Evolutionary conservation across 805 yeast species (phyloP), one percentile per base, ranked within the genome.

Genomic region (Pichia nakasei): DNA sequence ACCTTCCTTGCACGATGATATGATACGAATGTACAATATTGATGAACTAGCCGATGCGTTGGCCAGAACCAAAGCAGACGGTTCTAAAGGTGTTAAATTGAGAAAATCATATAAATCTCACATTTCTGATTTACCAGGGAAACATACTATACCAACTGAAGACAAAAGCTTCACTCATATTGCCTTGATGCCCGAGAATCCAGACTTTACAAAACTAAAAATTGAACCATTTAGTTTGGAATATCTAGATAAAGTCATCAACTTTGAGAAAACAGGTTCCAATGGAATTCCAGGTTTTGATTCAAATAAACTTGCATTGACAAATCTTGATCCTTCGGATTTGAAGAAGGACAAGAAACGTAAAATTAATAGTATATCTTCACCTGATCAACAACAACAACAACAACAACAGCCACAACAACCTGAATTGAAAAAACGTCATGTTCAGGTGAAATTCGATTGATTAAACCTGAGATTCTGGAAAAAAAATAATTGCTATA

Each of bases 71-170:
- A 88, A 85, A 55, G 81, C 87, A 2, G 94, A 83, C 55, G 96
- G 96, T 0, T 75, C 93, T 0, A 88, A 85, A 53, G 96, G 96
- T 43, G 88, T 88, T 33, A 93, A 93, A 64, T 73, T 93, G 44
- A 74, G 98, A 54, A 93, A 93, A 64, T 87, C 97, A 0, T 93
- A 93, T 65, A 93, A 93, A 61, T 88, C 89, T 51, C 97, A 91
- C 59, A 83, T 93, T 13, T 70, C 75, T 33, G 97, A 89, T 52
- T 67, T 93, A 24, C 85, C 96, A 0, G 97, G 89, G 2, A 82
- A 80, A 56, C 85, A 80, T 52, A 69, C 69, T 32, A 78, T 83
- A 35, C 84, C 85, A n/a, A 70, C 63, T 5, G 45, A 44, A 12
- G 70, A 64, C 9, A 51, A 68, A 33, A 59, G 63, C 2, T 54